These are phyloP conservation scores for Zymoseptoria ardabiliae DNA, from an alignment of 2,329 filamentous ascomycete species.

Conservation along the genomic window DNA sequence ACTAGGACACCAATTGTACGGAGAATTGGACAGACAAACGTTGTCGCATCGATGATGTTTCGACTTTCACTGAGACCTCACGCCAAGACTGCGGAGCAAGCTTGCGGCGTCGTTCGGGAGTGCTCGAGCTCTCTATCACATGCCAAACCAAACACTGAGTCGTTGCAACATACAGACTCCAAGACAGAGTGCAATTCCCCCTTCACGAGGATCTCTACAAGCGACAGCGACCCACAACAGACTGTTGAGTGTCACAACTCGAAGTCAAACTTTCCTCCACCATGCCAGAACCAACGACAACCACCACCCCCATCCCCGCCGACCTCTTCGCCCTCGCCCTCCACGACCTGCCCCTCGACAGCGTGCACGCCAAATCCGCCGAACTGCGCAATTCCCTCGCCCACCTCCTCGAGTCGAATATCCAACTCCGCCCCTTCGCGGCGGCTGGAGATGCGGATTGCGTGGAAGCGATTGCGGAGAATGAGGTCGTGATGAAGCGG, in stretches of 20 bases:
- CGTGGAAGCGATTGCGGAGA: slow-evolving; percentile 65
- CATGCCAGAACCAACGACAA: slow-evolving; percentile 9
- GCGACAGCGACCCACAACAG: not conserved
- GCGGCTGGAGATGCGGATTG: slow-evolving; percentile 60
- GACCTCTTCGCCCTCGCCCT: slow-evolving; percentile 48
- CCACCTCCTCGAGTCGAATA: slow-evolving; percentile 67
- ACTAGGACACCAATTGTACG: not conserved
- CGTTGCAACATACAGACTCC: no score
- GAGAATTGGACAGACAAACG: not conserved
- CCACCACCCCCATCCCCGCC: slow-evolving; percentile 21
- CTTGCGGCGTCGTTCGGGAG: not conserved
- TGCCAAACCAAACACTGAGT: not conserved
- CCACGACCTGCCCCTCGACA: slow-evolving; percentile 56
- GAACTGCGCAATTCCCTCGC: slow-evolving; percentile 68
- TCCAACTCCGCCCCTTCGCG: slow-evolving; percentile 63
- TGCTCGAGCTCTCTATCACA: not conserved
- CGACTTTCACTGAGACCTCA: not conserved
- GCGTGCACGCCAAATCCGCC: slow-evolving; percentile 65
- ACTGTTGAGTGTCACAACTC: no score
- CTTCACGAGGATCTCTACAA: not conserved
- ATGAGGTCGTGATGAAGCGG: slow-evolving; percentile 59
- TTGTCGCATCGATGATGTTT: not conserved
- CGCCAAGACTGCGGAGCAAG: not conserved
- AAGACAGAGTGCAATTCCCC: not conserved
- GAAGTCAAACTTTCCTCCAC: no score